Evolutionary conservation across 768 basidiomycete species (phyloP).

Genomic region (Auricularia auricula-judae): DNA sequence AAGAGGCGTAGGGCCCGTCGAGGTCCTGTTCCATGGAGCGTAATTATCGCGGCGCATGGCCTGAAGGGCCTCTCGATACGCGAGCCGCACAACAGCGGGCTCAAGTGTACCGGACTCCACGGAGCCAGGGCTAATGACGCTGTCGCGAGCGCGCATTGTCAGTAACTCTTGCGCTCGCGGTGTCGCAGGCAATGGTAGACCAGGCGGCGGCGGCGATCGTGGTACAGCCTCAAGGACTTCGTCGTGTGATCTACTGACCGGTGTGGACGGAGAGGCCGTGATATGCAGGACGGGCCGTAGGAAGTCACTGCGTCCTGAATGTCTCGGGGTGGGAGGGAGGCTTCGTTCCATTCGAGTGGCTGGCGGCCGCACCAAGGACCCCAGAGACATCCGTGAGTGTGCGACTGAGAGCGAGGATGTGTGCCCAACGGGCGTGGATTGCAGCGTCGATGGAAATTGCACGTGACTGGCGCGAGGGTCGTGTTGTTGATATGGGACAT

Average conservation of each 20-base stretch:
- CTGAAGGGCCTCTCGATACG: neutral
- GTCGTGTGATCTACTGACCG: no score
- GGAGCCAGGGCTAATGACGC: neutral
- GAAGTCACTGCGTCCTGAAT: neutral
- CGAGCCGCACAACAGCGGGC: neutral
- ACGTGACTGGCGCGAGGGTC: neutral
- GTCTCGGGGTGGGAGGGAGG: neutral
- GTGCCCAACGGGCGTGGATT: neutral
- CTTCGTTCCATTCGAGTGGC: neutral
- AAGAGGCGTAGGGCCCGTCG: neutral
- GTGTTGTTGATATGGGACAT: neutral
- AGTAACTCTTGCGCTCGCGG: neutral
- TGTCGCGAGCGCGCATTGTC: neutral
- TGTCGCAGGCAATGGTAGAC: neutral
- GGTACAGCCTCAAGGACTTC: no score
- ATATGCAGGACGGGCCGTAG: neutral
- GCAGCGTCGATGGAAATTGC: neutral
- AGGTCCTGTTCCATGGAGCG: neutral
- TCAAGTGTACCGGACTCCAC: neutral
- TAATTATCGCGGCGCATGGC: neutral
- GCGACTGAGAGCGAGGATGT: neutral
- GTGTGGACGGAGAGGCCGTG: no score
- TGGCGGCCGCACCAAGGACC: neutral
- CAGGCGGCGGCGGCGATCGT: no score
- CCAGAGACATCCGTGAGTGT: neutral